Evolutionary conservation across 2,329 filamentous ascomycete genomes (phyloP).

Genomic region (Calcarisporium arbuscula): DNA sequence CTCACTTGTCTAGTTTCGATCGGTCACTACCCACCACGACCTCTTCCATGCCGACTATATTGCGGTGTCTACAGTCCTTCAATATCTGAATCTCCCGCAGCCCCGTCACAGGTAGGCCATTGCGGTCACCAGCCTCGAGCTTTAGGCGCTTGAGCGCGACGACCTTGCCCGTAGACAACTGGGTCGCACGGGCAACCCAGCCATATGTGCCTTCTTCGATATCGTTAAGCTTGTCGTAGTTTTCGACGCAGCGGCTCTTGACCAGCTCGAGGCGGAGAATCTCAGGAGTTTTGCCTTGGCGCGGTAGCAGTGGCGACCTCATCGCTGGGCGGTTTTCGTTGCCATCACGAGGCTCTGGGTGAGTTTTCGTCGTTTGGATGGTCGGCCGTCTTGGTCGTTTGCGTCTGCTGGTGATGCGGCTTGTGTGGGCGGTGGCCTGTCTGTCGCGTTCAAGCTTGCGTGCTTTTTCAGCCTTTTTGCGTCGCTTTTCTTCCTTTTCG

Average conservation of each 20-base stretch:
- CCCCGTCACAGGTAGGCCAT: slow-evolving; percentile 83
- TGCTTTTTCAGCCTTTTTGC: slow-evolving; percentile 75
- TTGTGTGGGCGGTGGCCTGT: slow-evolving; percentile 27
- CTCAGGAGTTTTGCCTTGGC: slow-evolving; percentile 57
- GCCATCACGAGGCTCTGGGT: slow-evolving; percentile 34
- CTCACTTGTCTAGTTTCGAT: slow-evolving; percentile 47
- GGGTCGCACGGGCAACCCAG: slow-evolving; percentile 79
- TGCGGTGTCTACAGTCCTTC: slow-evolving; percentile 69
- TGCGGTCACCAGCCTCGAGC: slow-evolving; percentile 67
- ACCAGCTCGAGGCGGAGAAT: slow-evolving; percentile 64
- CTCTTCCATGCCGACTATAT: slow-evolving; percentile 77
- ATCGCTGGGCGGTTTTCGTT: slow-evolving; percentile 5
- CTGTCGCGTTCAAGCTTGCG: slow-evolving; percentile 51
- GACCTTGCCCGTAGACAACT: slow-evolving; percentile 66
- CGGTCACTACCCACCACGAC: slow-evolving; percentile 69
- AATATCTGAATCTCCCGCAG: slow-evolving; percentile 91
- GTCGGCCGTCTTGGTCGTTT: slow-evolving; percentile 33
- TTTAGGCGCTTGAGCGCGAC: slow-evolving; percentile 94
- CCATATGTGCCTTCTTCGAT: slow-evolving; percentile 98
- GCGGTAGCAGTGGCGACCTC: slow-evolving; percentile 15
- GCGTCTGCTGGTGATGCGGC: slow-evolving; percentile 23
- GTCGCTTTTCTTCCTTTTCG: slow-evolving; percentile 87
- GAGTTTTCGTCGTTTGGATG: slow-evolving; percentile 57
- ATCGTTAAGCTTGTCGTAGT: slow-evolving; percentile 88
- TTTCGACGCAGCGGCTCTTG: slow-evolving; percentile 69